These are phyloP conservation scores for Penicillium sclerotiorum DNA, from an alignment of 2,329 filamentous ascomycete species.

Conservation along the genomic window DNA sequence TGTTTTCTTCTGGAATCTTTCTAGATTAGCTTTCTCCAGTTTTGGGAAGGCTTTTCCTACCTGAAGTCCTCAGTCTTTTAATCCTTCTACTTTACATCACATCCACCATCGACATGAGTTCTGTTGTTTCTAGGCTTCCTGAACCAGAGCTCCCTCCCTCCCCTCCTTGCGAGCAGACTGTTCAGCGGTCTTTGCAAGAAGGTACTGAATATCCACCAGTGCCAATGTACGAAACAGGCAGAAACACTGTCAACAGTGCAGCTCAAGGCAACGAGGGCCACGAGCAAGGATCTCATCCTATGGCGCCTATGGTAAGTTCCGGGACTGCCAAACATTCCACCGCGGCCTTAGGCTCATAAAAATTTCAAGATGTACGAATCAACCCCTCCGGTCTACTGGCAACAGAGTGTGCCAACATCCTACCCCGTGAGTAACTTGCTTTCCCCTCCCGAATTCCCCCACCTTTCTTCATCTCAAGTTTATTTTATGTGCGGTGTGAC, in stretches of 20 bases:
- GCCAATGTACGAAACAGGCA: conserved; percentile 9
- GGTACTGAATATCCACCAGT: conserved; percentile 16
- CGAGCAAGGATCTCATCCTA: neutral
- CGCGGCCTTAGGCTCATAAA: conserved; percentile 1
- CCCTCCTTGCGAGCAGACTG: conserved; percentile 28
- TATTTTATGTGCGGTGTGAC: neutral
- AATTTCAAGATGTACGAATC: conserved; percentile 21
- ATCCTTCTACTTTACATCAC: neutral
- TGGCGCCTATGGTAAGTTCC: conserved; percentile 19
- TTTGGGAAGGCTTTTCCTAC: conserved; percentile 4
- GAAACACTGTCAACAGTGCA: neutral
- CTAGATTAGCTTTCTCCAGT: conserved; percentile 9
- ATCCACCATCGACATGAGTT: neutral
- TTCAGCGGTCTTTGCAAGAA: conserved; percentile 19
- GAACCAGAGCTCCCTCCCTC: conserved; percentile 29
- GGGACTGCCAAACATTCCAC: neutral
- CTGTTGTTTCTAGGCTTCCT: neutral
- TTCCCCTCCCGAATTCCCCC: neutral
- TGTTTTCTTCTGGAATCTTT: conserved; percentile 9
- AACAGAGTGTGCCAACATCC: conserved; percentile 17
- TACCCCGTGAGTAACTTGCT: conserved; percentile 24
- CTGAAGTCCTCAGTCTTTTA: too few species aligned
- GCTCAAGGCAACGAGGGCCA: neutral
- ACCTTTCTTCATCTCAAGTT: neutral
- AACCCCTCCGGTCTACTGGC: conserved; percentile 17